Evolutionary conservation across 768 basidiomycete genomes (phyloP), one percentile per base, ranked within the genome.

Genomic region (Tubosaeta sp.): DNA sequence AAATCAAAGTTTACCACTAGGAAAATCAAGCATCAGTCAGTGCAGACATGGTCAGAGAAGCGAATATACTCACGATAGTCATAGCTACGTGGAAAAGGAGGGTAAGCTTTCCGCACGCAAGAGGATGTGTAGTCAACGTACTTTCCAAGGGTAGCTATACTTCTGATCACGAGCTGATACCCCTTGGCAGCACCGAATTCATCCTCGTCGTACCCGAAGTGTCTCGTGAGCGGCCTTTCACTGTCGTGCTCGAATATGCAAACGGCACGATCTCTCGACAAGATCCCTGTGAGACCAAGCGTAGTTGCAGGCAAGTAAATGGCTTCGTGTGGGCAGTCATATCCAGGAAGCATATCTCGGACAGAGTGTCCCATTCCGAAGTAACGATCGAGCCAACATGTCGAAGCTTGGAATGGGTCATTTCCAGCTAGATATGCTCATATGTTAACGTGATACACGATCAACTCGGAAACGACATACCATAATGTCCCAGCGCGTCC

Each of bases 181-280:
- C 80, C 81, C 61, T 79, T 84, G 6, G 80, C 73, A 6, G 78
- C 83, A 42, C 83, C 83, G 50, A 81, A 81, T 61, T 85, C 83
- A 33, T 78, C 76, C 47, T 74, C 64, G 44, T 65, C 56, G 52
- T 74, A 81, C 1, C 82, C 83, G 25, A 73, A 74, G 63, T 86
- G 85, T 31, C 84, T 66, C 6, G 76, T 76, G 38, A 86, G 67
- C 9, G 85, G 84, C 25, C 74, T 75, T 6, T 76, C 80, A 3
- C 74, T 74, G 44, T 86, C 84, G 27, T 78, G 75, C 62, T 85
- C 84, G 49, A 85, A 85, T 42, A 86, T 66, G 53, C 84, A 85
- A 43, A 86, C 79, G 1, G 81, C 84, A 26, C 77, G 73, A n/a
- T 75, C 67, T 44, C 76, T 72, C 3, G 71, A 66, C 49, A 79